Evolutionary conservation across 78 protist genomes (phyloP), one percentile per base, ranked within the genome.

Genomic region (Dictyostelium firmibasis): DNA sequence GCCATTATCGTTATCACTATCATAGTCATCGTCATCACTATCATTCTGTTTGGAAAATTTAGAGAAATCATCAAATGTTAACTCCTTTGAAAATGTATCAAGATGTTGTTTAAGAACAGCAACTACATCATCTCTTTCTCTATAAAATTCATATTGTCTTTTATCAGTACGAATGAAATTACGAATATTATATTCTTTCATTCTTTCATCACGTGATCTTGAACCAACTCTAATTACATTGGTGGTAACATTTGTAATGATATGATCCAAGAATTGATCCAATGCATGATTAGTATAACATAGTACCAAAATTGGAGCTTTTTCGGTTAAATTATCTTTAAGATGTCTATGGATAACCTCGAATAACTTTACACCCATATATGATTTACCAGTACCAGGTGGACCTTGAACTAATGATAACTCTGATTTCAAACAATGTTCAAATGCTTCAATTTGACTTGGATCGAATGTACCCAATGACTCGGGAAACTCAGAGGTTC

Each of bases 241-340:
- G 1, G 20, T 35, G 0, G 82, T 92, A 16, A 41, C 69, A 38
- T 85, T 70, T 1, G 25, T 43, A 5, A 76, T 5, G 33, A 97
- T 36, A 23, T 23, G 81, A 33, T 97, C 94, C 10, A 98, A 77
- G 57, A 98, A 98, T 62, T 96, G 98, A 83, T 98, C 99, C 29
- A 98, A 87, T 1, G 99, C 98, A 83, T 98, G 99, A 84, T 98
- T 98, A 36, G 99, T 98, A 72, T 91, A 92, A 83, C 98, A 92
- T 36, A 97, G 14, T 10, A 67, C 25, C 2, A 98, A 67, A 18
- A 98, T 96, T 31, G 92, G 92, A 25, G 23, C 33, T 6, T n/a
- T 9, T 9, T 64, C 14, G 3, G 4, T 10, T 0, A 5, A 7
- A n/a, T 7, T 41, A 1, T 27, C 47, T 6, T 43, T 44, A 0